Conservation (phyloP, 2,329 filamentous ascomycete genomes). For the Alternaria alternata region DNA sequence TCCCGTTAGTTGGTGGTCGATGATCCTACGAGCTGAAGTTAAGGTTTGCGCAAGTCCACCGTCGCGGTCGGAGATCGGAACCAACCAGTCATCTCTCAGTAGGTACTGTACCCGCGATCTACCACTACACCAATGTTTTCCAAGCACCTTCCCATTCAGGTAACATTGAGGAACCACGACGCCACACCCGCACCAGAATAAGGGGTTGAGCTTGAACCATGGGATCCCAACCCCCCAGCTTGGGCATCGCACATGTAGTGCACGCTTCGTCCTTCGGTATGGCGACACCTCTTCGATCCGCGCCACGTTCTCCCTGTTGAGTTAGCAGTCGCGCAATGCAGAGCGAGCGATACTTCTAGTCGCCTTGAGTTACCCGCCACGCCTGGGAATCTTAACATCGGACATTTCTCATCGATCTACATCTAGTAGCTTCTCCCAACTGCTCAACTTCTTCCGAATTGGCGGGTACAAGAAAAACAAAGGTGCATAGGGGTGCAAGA, state of each 20-base stretch:
- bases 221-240: not conserved
- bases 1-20: not conserved
- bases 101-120: not conserved
- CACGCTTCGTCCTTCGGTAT: not conserved
- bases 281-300: not conserved
- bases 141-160: not conserved
- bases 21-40: not conserved
- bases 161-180: not conserved
- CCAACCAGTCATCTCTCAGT: not conserved
- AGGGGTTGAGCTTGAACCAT: not conserved
- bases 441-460: too few species aligned
- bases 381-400: not conserved
- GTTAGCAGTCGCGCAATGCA: not conserved
- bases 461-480: too few species aligned
- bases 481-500: not conserved
- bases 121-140: not conserved
- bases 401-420: not conserved
- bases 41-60: not conserved
- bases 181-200: not conserved
- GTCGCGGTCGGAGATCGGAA: not conserved
- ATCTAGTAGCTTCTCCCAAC: not conserved
- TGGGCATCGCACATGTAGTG: not conserved
- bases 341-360: not conserved
- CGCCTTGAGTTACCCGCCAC: not conserved
- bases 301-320: not conserved